phyloP scores from a whole-genome alignment of 2,329 filamentous ascomycete genomes.

The Penicillium crustosum region DNA sequence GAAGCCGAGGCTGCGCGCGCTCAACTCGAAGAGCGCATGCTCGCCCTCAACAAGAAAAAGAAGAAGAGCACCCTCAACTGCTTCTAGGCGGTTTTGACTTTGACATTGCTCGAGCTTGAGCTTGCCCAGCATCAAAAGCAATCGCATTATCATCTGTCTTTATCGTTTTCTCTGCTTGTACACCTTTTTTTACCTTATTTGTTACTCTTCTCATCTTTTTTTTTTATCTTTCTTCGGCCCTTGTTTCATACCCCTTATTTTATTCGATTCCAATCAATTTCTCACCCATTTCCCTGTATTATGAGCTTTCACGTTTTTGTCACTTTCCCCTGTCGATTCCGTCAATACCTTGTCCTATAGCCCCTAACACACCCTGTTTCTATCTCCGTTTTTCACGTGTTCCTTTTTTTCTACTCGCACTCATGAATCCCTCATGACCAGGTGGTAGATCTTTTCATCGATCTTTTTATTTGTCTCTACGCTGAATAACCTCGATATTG shows the following conservation, averaged over 20 bases:
- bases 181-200: constrained; percentile 13
- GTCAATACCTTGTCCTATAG: constrained; percentile 26
- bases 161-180: constrained; percentile 19
- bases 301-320: constrained; percentile 19
- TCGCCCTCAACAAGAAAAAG: constrained; percentile 87
- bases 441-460: constrained; percentile 17
- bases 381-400: constrained; percentile 14
- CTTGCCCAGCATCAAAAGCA: constrained; percentile 17
- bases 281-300: constrained; percentile 22
- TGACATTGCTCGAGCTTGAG: constrained; percentile 4
- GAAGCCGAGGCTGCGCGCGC: constrained; percentile 86
- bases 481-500: constrained; percentile 15
- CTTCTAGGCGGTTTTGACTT: constrained; percentile 63
- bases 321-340: constrained; percentile 14
- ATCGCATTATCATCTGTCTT: constrained; percentile 15
- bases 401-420: constrained; percentile 5
- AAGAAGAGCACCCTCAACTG: constrained; percentile 95
- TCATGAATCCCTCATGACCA: constrained; percentile 19
- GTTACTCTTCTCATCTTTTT: constrained; percentile 11
- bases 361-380: background rate
- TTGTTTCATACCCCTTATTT: constrained; percentile 12
- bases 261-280: constrained; percentile 3
- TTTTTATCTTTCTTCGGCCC: background rate
- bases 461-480: background rate
- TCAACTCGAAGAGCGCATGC: constrained; percentile 93